Percentiles rank a stretch among this genome's conserved stretches.
These are phyloP conservation scores for Penicillium psychrosexuale DNA, from an alignment of 2,329 filamentous ascomycete species.

Conservation along the genomic window DNA sequence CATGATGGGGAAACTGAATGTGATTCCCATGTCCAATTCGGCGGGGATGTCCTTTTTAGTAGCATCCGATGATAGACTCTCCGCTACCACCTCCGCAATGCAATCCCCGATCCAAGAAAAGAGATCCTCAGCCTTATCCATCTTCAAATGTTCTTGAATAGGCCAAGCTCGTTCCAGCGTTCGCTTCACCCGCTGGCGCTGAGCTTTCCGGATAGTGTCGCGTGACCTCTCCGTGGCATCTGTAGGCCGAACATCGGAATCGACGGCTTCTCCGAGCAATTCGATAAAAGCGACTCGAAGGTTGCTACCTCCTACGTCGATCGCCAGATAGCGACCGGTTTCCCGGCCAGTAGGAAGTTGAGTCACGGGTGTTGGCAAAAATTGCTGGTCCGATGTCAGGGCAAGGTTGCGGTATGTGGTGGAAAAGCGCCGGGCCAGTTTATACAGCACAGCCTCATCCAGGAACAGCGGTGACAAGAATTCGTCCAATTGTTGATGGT, in stretches of 20 bases:
- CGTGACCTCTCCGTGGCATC: conserved; percentile 39
- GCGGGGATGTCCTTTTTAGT: conserved; percentile 40
- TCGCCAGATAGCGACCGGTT: conserved; percentile 54
- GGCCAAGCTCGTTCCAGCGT: conserved; percentile 53
- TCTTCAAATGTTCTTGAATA: conserved; percentile 55
- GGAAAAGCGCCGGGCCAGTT: conserved; percentile 47
- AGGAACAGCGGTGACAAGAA: conserved; percentile 43
- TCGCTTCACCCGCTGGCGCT: conserved; percentile 46
- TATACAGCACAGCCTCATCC: conserved; percentile 44
- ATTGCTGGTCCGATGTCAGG: conserved; percentile 46
- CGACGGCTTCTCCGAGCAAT: conserved; percentile 45
- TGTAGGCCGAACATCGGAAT: conserved; percentile 32
- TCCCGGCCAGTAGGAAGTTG: conserved; percentile 51
- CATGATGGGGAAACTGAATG: conserved; percentile 52
- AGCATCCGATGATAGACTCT: conserved; percentile 45
- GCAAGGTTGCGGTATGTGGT: conserved; percentile 45
- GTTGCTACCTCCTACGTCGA: conserved; percentile 58
- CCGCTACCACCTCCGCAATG: conserved; percentile 68
- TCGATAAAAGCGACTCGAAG: conserved; percentile 57
- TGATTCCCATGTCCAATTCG: conserved; percentile 50
- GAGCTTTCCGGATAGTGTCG: conserved; percentile 46
- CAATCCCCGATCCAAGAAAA: conserved; percentile 80
- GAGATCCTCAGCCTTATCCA: conserved; percentile 68
- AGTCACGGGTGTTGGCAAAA: conserved; percentile 48
- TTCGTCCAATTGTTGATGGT: conserved; percentile 38